These are phyloP conservation scores for Monocercomonoides exilis DNA, from an alignment of 78 protist species.

Conservation along the genomic window DNA sequence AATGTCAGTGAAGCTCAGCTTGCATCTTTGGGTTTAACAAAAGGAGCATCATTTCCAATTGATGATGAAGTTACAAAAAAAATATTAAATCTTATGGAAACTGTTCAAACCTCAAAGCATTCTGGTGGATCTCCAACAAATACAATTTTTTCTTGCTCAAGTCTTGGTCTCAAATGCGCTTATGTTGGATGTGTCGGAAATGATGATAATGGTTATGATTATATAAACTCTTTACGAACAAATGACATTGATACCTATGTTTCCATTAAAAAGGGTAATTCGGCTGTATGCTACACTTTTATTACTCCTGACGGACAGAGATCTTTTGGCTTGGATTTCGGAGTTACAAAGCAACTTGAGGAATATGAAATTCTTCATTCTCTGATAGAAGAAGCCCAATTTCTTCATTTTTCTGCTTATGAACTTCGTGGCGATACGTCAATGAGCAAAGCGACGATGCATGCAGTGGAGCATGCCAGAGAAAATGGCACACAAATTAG, in stretches of 20 bases:
- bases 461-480: background rate
- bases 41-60: background rate
- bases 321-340: background rate
- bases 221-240: background rate
- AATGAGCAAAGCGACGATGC: background rate
- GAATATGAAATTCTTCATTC: background rate
- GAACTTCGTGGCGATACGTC: background rate
- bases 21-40: background rate
- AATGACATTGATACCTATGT: constrained; percentile 13
- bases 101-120: background rate
- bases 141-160: background rate
- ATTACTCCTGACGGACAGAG: constrained; percentile 15
- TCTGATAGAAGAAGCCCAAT: background rate
- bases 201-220: background rate
- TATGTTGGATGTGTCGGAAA: constrained; percentile 12
- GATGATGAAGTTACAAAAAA: background rate
- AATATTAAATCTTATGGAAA: background rate
- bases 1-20: background rate
- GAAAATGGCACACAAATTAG: background rate
- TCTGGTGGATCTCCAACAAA: constrained; percentile 13
- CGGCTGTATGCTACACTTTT: constrained; percentile 1
- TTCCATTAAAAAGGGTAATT: background rate
- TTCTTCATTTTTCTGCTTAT: constrained; percentile 5
- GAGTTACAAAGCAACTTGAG: constrained; percentile 7
- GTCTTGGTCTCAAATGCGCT: background rate